Evolutionary conservation across 192 early-diverging fungal species (phyloP).

Genomic region (Gigaspora rosea): DNA sequence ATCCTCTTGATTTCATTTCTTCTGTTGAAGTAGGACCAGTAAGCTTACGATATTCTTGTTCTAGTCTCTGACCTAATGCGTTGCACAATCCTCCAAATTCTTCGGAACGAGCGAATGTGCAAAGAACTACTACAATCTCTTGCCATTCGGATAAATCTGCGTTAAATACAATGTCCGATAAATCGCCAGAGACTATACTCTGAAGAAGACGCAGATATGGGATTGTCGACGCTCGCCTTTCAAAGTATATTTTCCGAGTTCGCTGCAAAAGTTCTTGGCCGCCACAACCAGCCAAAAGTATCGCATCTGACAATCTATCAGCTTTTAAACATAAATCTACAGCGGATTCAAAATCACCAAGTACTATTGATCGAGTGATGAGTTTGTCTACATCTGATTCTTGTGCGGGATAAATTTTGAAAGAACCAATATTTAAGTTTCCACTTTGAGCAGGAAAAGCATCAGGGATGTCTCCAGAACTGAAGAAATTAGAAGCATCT

Average conservation of each 20-base stretch:
- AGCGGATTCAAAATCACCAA: slow-evolving; percentile 93
- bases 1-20: slow-evolving; percentile 32
- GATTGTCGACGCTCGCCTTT: slow-evolving; percentile 61
- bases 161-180: slow-evolving; percentile 78
- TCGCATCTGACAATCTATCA: slow-evolving; percentile 81
- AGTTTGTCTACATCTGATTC: slow-evolving; percentile 75
- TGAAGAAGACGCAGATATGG: slow-evolving; percentile 86
- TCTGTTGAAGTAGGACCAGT: slow-evolving; percentile 6
- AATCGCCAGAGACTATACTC: slow-evolving; percentile 76
- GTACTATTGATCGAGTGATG: slow-evolving; percentile 80
- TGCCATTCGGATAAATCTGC: slow-evolving; percentile 86
- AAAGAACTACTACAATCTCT: slow-evolving; percentile 88
- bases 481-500: slow-evolving; percentile 28
- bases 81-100: slow-evolving; percentile 76
- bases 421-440: slow-evolving; percentile 37
- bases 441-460: slow-evolving; percentile 34
- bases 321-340: slow-evolving; percentile 84
- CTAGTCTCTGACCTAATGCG: slow-evolving; percentile 63
- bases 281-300: slow-evolving; percentile 88
- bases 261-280: slow-evolving; percentile 71
- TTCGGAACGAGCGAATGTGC: slow-evolving; percentile 88
- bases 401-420: slow-evolving; percentile 56
- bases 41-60: slow-evolving; percentile 45
- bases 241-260: slow-evolving; percentile 86
- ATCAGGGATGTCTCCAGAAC: slow-evolving; percentile 14